Conservation (phyloP, 2,329 filamentous ascomycete genomes). For the Colletotrichum costaricense region DNA sequence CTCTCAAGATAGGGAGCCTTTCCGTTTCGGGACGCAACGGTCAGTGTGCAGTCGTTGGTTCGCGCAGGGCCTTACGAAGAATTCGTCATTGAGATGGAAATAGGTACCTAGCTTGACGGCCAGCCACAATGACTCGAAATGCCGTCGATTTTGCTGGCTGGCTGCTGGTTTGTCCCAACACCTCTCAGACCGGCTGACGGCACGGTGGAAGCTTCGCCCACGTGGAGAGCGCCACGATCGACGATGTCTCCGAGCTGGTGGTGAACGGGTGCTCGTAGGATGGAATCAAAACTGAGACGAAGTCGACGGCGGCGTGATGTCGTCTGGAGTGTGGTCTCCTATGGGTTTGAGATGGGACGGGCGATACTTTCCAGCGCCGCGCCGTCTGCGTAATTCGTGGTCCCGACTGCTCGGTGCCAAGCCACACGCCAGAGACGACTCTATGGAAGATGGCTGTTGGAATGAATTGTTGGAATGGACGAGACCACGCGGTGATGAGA, state of each 20-base stretch:
- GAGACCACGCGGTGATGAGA: neutral
- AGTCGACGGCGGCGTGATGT: neutral
- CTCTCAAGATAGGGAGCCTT: neutral
- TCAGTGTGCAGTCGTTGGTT: neutral
- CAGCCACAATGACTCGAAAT: neutral
- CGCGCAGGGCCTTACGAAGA: neutral
- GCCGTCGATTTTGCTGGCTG: neutral
- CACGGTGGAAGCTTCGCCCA: conserved; percentile 10
- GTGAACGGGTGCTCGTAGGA: neutral
- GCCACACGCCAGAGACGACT: neutral
- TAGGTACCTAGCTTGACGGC: neutral
- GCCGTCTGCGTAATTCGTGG: neutral
- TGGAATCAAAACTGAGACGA: neutral
- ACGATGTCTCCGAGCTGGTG: neutral
- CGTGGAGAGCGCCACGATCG: conserved; percentile 17
- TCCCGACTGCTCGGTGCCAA: conserved; percentile 9
- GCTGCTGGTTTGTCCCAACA: neutral
- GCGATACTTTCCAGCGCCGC: neutral
- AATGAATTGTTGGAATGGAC: neutral
- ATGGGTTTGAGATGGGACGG: neutral
- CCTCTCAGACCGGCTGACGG: neutral
- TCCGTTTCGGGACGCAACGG: neutral
- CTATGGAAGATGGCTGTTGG: neutral
- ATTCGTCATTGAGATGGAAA: neutral
- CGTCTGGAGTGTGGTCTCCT: neutral